These are phyloP conservation scores for Nothophytophthora sp. DNA, from an alignment of 352 stramenopile genomes.

Conservation along the genomic window DNA sequence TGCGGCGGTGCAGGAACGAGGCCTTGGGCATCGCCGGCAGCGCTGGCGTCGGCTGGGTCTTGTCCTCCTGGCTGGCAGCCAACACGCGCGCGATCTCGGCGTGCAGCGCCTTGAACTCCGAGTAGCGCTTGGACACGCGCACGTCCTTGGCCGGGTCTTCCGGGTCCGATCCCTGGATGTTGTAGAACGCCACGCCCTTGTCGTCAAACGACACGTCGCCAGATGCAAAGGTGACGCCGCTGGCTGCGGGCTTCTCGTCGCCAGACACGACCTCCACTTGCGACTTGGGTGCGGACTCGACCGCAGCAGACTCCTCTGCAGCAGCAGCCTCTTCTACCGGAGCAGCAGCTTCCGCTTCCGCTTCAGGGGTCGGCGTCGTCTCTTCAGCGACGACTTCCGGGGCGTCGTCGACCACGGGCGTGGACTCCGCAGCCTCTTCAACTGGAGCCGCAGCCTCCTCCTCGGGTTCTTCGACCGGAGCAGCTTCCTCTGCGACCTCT, in stretches of 20 bases:
- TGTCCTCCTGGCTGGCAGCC: slow-evolving; percentile 41
- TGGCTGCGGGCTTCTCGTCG: slow-evolving; percentile 12
- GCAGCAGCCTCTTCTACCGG: slow-evolving; percentile 2
- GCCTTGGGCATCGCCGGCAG: slow-evolving; percentile 55
- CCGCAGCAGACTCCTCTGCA: too few species aligned
- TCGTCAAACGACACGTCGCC: slow-evolving; percentile 28
- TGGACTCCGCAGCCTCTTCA: slow-evolving; percentile 1
- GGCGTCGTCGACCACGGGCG: background rate
- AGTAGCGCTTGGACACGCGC: slow-evolving; percentile 71
- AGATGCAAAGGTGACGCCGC: slow-evolving; percentile 6
- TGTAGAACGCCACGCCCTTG: slow-evolving; percentile 50
- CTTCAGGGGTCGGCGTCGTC: background rate
- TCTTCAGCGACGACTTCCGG: background rate
- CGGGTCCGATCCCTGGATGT: slow-evolving; percentile 39
- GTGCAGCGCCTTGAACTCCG: slow-evolving; percentile 75
- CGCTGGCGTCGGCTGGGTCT: slow-evolving; percentile 41
- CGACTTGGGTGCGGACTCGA: too few species aligned
- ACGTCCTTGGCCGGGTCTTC: slow-evolving; percentile 50
- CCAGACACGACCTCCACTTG: slow-evolving; percentile 9
- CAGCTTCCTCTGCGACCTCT: slow-evolving; percentile 21
- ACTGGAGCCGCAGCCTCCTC: slow-evolving; percentile 3
- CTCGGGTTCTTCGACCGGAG: slow-evolving; percentile 12
- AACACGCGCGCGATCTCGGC: slow-evolving; percentile 45
- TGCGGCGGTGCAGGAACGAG: slow-evolving; percentile 44
- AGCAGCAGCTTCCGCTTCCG: slow-evolving; percentile 1